Percentiles rank a stretch among this genome's conserved stretches.
phyloP scores from a whole-genome alignment of 1,284 basidiomycete genomes.

The Trametes hirsuta region DNA sequence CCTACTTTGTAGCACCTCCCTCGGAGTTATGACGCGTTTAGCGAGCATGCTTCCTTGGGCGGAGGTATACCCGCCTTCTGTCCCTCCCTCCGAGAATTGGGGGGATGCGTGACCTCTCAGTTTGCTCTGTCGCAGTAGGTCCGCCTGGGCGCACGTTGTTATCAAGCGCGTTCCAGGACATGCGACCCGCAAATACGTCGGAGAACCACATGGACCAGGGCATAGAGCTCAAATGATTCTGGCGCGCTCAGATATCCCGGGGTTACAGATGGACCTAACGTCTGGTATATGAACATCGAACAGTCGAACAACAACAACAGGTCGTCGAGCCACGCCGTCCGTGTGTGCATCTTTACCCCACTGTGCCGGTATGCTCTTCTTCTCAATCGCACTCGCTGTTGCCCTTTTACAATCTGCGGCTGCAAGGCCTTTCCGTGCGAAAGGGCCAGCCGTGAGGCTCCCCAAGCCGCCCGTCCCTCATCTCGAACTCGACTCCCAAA shows the following conservation, averaged over 20 bases:
- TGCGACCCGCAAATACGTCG: not conserved
- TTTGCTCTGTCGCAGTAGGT: slow-evolving; percentile 1
- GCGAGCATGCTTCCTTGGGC: not conserved
- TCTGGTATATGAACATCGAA: not conserved
- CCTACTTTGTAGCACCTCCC: not conserved
- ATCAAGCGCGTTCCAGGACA: not conserved
- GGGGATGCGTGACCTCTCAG: slow-evolving; percentile 1
- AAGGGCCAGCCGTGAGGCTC: not conserved
- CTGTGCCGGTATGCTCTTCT: not conserved
- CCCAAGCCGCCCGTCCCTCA: slow-evolving; percentile 16
- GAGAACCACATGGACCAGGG: not conserved
- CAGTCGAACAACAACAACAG: not conserved
- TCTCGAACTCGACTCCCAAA: not conserved
- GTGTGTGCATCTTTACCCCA: not conserved
- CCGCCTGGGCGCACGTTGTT: slow-evolving; percentile 10
- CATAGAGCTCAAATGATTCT: not conserved
- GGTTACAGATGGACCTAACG: not conserved
- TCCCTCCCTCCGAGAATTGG: not conserved
- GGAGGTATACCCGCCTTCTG: not conserved
- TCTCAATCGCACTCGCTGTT: not conserved
- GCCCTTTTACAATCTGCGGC: not conserved
- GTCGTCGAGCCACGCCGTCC: not conserved
- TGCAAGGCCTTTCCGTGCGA: not conserved
- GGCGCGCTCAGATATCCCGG: not conserved
- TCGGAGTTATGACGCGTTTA: not conserved